Conservation (phyloP, 2,329 filamentous ascomycete genomes). For the Magnaporthales sp. region DNA sequence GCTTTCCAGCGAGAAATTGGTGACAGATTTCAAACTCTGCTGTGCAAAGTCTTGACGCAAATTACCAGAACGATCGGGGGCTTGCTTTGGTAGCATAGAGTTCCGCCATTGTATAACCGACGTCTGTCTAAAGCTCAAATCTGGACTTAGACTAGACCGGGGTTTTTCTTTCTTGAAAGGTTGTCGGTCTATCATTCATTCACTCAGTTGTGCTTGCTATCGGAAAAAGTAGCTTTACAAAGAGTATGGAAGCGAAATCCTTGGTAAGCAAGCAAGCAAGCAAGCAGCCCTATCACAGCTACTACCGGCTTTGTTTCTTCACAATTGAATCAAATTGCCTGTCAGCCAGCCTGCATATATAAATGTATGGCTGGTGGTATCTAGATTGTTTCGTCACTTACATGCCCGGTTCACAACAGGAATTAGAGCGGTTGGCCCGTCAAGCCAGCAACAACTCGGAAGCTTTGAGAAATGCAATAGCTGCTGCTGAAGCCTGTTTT, state of each 20-base stretch:
- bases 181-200: no score
- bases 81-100: background rate
- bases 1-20: background rate
- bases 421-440: conserved; percentile 11
- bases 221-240: background rate
- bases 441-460: conserved; percentile 30
- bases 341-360: background rate
- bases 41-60: background rate
- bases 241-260: background rate
- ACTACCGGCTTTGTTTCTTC: background rate
- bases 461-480: conserved; percentile 67
- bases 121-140: background rate
- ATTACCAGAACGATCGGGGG: background rate
- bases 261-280: background rate
- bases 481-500: conserved; percentile 75
- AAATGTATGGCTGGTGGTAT: background rate
- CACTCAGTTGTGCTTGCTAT: background rate
- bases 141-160: no score
- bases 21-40: background rate
- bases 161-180: background rate
- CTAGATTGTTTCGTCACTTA: background rate
- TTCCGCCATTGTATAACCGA: background rate
- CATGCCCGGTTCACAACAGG: background rate
- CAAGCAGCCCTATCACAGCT: background rate
- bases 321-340: no score